phyloP scores from a whole-genome alignment of 2,329 filamentous ascomycete species.

The Magnaporthiopsis poae region DNA sequence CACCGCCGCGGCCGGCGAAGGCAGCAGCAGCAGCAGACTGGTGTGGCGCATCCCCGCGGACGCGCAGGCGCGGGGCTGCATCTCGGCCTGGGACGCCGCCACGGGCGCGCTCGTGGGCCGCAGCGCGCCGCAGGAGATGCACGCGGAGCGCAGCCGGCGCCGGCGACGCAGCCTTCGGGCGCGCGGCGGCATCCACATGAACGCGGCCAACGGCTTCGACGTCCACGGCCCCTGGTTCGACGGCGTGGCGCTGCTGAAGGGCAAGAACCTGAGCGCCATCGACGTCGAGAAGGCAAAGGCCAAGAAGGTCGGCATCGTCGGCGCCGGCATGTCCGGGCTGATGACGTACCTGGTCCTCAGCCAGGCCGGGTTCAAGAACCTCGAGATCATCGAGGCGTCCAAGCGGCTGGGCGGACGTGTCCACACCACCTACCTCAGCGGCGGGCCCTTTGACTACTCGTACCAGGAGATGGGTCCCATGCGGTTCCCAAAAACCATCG shows the following conservation, averaged over 20 bases:
- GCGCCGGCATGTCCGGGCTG: slow-evolving; percentile 55
- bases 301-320: slow-evolving; percentile 53
- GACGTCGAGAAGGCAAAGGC: slow-evolving; percentile 45
- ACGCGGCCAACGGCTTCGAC: slow-evolving; percentile 38
- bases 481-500: slow-evolving; percentile 47
- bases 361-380: slow-evolving; percentile 46
- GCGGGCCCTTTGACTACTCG: slow-evolving; percentile 50
- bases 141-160: slow-evolving; percentile 17
- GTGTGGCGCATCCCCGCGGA: slow-evolving; percentile 13
- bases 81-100: slow-evolving; percentile 11
- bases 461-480: slow-evolving; percentile 60
- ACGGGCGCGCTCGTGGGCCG: slow-evolving; percentile 11
- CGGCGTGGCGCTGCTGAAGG: slow-evolving; percentile 48
- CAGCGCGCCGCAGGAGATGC: slow-evolving; percentile 15
- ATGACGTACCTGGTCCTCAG: slow-evolving; percentile 46
- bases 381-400: slow-evolving; percentile 52
- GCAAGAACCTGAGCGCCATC: slow-evolving; percentile 41
- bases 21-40: slow-evolving; percentile 10
- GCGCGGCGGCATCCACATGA: slow-evolving; percentile 32
- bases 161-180: slow-evolving; percentile 12
- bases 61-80: slow-evolving; percentile 10
- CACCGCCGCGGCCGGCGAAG: background rate
- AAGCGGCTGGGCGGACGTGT: slow-evolving; percentile 54
- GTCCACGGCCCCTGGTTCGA: slow-evolving; percentile 54
- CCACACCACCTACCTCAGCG: slow-evolving; percentile 52